These are phyloP conservation scores for Penicillium coffeae DNA, from an alignment of 495 filamentous ascomycete species.

Conservation along the genomic window DNA sequence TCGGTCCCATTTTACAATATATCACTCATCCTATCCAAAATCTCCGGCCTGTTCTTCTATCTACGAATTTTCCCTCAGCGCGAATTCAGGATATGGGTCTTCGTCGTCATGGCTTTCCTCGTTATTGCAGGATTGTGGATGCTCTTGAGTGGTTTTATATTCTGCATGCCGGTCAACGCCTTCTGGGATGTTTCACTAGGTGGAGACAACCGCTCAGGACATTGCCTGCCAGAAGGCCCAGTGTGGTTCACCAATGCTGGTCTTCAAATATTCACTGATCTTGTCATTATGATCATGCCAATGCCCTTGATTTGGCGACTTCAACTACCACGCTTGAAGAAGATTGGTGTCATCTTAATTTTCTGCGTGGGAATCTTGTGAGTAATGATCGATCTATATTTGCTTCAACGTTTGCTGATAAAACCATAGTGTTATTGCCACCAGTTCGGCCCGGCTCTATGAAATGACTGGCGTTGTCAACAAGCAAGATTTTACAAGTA, in stretches of 20 bases:
- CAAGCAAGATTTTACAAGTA: conserved; percentile 23
- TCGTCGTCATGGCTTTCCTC: conserved; percentile 29
- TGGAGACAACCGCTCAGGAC: not conserved
- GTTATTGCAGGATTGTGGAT: conserved; percentile 33
- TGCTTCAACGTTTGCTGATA: not conserved
- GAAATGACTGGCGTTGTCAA: conserved; percentile 17
- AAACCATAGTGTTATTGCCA: conserved; percentile 33
- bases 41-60: conserved; percentile 40
- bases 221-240: conserved; percentile 31
- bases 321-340: conserved; percentile 37
- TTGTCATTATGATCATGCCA: conserved; percentile 46
- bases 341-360: conserved; percentile 35
- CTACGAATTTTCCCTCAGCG: conserved; percentile 34
- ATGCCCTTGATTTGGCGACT: conserved; percentile 38
- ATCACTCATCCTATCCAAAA: conserved; percentile 41
- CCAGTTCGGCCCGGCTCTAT: conserved; percentile 29
- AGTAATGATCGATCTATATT: conserved; percentile 8
- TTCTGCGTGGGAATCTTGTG: conserved; percentile 52
- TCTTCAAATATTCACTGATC: conserved; percentile 45
- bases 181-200: conserved; percentile 24
- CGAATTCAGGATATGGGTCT: conserved; percentile 26
- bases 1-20: conserved; percentile 41
- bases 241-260: conserved; percentile 41
- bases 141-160: conserved; percentile 34
- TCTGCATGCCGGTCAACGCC: conserved; percentile 31